These are phyloP conservation scores for Physcomitrium patens DNA, from an alignment of 225 moss, liverwort and hornwort species.

Conservation along the genomic window DNA sequence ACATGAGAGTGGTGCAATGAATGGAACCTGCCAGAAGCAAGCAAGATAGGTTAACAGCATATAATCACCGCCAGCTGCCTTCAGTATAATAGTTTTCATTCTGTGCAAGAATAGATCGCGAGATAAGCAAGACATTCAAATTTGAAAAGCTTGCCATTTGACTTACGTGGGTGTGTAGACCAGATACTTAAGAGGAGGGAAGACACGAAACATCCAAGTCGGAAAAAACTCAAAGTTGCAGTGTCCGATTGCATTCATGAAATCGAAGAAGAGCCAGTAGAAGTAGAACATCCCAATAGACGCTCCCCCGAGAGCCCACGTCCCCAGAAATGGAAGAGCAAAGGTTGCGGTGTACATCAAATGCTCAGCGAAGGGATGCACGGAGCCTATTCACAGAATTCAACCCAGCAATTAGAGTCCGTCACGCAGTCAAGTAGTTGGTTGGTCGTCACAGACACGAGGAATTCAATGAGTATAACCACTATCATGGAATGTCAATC, in stretches of 20 bases:
- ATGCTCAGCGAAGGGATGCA: constrained; percentile 95
- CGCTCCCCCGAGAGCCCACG: constrained; percentile 77
- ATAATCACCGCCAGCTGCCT: no score
- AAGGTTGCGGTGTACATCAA: constrained; percentile 83
- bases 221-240: constrained; percentile 95
- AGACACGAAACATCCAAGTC: constrained; percentile 69
- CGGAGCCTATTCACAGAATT: constrained; percentile 50
- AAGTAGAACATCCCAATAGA: constrained; percentile 89
- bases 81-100: no score
- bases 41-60: no score
- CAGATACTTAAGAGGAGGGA: constrained; percentile 77
- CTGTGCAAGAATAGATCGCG: no score
- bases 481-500: no score
- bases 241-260: constrained; percentile 84
- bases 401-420: neutral
- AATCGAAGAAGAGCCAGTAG: constrained; percentile 92
- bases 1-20: constrained; percentile 94
- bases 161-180: constrained; percentile 90
- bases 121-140: no score
- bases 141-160: neutral
- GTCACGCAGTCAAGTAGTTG: neutral
- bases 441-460: neutral
- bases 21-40: constrained; percentile 63
- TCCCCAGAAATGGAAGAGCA: constrained; percentile 71
- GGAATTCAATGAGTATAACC: neutral